phyloP scores from a whole-genome alignment of 2,329 filamentous ascomycete species.

The Penicillium verrucosum region DNA sequence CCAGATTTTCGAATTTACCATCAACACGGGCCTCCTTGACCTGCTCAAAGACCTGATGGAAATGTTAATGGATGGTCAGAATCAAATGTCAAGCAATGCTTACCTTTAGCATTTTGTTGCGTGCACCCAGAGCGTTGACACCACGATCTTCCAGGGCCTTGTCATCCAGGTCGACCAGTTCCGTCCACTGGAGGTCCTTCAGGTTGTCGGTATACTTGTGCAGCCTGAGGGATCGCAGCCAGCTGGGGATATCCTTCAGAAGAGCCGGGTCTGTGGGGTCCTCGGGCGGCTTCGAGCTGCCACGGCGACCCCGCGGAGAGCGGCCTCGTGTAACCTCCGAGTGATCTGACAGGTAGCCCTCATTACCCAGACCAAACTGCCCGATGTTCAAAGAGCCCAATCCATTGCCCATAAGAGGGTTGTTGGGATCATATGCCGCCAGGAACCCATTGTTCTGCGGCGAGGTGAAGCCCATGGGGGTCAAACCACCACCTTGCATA shows the following conservation, averaged over 20 bases:
- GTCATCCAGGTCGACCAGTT: constrained; percentile 87
- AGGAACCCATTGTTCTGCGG: constrained; percentile 94
- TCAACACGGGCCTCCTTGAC: constrained; percentile 77
- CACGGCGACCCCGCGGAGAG: constrained; percentile 85
- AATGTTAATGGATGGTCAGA: constrained; percentile 22
- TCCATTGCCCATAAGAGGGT: constrained; percentile 67
- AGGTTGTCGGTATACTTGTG: constrained; percentile 99
- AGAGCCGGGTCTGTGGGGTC: constrained; percentile 89
- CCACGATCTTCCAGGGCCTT: constrained; percentile 88
- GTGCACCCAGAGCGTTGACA: constrained; percentile 89
- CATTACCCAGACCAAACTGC: constrained; percentile 67
- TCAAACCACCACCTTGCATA: constrained; percentile 64
- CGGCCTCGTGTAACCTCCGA: constrained; percentile 87
- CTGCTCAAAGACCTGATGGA: constrained; percentile 80
- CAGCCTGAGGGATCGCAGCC: constrained; percentile 88
- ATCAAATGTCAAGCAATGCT: constrained; percentile 16
- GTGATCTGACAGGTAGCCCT: constrained; percentile 90
- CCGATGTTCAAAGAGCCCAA: constrained; percentile 69
- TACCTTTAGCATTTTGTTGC: constrained; percentile 97
- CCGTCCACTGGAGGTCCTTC: constrained; percentile 95
- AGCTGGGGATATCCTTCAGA: constrained; percentile 91
- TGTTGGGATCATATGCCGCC: constrained; percentile 74
- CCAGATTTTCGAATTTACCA: constrained; percentile 58
- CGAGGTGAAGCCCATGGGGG: constrained; percentile 70
- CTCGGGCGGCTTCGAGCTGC: constrained; percentile 95